Evolutionary conservation across 331 rosid genomes (phyloP).

Genomic region (Prunus yedoensis): DNA sequence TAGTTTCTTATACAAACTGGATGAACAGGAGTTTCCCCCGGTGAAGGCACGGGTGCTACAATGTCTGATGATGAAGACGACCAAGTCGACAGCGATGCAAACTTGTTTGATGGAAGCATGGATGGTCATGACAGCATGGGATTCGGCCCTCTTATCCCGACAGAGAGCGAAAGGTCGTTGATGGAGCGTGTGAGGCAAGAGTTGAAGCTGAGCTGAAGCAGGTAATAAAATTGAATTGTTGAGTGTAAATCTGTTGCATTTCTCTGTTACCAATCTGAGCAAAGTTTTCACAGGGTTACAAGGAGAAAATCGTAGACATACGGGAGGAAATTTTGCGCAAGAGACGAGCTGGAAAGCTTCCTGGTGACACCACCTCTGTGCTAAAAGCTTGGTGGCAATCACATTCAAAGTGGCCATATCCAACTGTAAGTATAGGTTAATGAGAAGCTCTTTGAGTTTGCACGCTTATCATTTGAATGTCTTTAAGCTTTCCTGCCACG

Average conservation of each 20-base stretch:
- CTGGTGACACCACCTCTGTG: slow-evolving; percentile 94
- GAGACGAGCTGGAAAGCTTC: slow-evolving; percentile 99
- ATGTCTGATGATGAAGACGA: slow-evolving; percentile 97
- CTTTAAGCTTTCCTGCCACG: background rate
- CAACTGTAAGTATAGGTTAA: slow-evolving; percentile 60
- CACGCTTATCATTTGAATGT: background rate
- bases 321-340: too few relatives aligned
- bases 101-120: slow-evolving; percentile 73
- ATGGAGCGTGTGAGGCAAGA: slow-evolving; percentile 99
- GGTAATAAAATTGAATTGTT: slow-evolving; percentile 32
- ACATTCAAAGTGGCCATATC: slow-evolving; percentile 97
- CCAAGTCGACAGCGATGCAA: slow-evolving; percentile 80
- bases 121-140: slow-evolving; percentile 85
- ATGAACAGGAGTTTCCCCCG: slow-evolving; percentile 83
- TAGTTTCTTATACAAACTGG: slow-evolving; percentile 18
- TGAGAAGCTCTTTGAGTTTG: slow-evolving; percentile 8
- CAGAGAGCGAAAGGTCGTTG: slow-evolving; percentile 94
- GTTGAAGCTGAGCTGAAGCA: slow-evolving; percentile 86
- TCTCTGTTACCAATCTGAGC: slow-evolving; percentile 14
- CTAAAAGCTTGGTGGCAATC: slow-evolving; percentile 95
- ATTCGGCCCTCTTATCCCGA: slow-evolving; percentile 92
- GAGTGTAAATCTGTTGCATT: slow-evolving; percentile 1
- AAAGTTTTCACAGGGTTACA: too few relatives aligned
- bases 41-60: slow-evolving; percentile 97
- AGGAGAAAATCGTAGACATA: too few relatives aligned